Evolutionary conservation across 495 filamentous ascomycete genomes (phyloP).

Genomic region (Pseudomonodictys pantanalensis): DNA sequence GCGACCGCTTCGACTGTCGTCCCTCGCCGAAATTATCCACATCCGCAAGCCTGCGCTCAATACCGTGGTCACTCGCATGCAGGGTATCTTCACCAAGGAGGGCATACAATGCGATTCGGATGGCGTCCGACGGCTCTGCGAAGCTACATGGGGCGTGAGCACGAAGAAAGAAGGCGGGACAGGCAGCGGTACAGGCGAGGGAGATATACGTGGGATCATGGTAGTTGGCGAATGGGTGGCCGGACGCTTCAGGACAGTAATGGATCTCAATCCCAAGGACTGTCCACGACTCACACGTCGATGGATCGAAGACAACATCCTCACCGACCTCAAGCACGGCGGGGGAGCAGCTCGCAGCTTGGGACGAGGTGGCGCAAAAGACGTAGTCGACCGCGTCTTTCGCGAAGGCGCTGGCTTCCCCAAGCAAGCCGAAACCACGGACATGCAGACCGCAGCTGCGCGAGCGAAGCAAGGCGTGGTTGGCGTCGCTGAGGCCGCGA

Average conservation of each 20-base stretch:
- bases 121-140: conserved; percentile 83
- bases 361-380: conserved; percentile 73
- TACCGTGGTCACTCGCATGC: conserved; percentile 78
- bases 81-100: conserved; percentile 79
- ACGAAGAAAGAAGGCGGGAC: conserved; percentile 58
- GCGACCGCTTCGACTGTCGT: conserved; percentile 74
- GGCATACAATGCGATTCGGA: conserved; percentile 81
- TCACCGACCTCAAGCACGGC: conserved; percentile 66
- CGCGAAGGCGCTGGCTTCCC: conserved; percentile 82
- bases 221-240: conserved; percentile 96
- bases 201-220: conserved; percentile 88
- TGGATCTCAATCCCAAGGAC: conserved; percentile 31
- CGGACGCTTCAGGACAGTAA: conserved; percentile 64
- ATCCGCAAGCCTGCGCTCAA: conserved; percentile 84
- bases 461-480: conserved; percentile 38
- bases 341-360: conserved; percentile 74
- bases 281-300: conserved; percentile 60
- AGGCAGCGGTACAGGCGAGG: conserved; percentile 63
- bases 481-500: conserved; percentile 70
- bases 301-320: conserved; percentile 80
- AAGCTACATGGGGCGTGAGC: conserved; percentile 86
- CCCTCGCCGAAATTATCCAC: conserved; percentile 84
- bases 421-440: conserved; percentile 42
- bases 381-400: conserved; percentile 82
- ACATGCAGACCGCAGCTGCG: conserved; percentile 32